Base-by-base conservation (phyloP, 1,139 yeast genomes). In the Candida sp. region DNA sequence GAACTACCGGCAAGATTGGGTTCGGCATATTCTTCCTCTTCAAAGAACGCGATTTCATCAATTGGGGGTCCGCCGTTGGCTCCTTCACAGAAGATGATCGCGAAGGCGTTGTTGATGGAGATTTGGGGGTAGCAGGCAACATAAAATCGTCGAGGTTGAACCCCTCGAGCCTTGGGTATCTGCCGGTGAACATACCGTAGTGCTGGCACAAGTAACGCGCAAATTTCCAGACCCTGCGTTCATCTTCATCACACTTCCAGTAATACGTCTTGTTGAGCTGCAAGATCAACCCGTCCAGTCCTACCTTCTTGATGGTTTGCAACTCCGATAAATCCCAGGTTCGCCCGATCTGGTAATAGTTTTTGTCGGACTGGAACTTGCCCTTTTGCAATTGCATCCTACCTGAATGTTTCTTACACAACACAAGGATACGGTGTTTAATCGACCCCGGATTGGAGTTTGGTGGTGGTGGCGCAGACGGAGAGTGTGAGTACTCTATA, bases 311-410 rank as follows among this genome's bases (percentile, higher is more conserved):
- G 5, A 93, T 70, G 37, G 69, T 69, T 11, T 77, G 70, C 57
- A 94, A 73, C 58, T 90, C 96, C 54, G 84, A 90, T 62, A 94
- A 72, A 56, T 86, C 87, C 99, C 99, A 94, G 4, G 96, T 88
- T 62, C 97, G 81, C 38, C 99, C 99, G 49, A 94, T 90, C 68
- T 93, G 98, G 62, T 89, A 86, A 3, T 85, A 69, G 3, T 89
- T 63, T 51, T 75, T 91, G 54, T 85, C 85, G 8, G 83, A 77
- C 61, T 88, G 89, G 65, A 83, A 91, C 60, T 96, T 86, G 1
- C 96, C 97, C 69, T 94, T 94, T 63, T 92, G 97, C 28, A 94
- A 63, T 51, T 87, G 78, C 42, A 90, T 86, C 27, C 89, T 73
- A 3, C 96, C 96, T 4, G 76, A 64, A 50, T 70, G 67, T 57